Percentiles rank a stretch among this genome's conserved stretches.
Evolutionary conservation across 164 flowering plant species (phyloP).

Genomic region (Akebia trifoliata): DNA sequence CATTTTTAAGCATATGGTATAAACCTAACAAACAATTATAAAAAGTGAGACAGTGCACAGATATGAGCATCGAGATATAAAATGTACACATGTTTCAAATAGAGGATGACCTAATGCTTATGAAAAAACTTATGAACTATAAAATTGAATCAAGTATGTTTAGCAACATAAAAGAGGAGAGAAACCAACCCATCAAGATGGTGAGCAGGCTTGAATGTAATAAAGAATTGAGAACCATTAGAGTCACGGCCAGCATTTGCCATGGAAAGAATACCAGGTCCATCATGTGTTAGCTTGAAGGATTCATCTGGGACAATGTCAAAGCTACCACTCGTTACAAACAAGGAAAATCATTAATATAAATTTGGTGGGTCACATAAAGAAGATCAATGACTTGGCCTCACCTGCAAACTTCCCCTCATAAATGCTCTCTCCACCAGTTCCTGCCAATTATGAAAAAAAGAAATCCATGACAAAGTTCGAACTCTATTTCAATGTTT

Average conservation of each 20-base stretch:
- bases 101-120: conserved; percentile 1
- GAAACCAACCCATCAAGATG: conserved; percentile 82
- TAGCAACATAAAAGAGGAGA: not conserved
- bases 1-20: too few relatives aligned
- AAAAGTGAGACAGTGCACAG: not conserved
- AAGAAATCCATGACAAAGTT: not conserved
- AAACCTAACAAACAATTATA: too few relatives aligned
- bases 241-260: conserved; percentile 66
- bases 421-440: conserved; percentile 90
- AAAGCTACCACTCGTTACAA: conserved; percentile 2
- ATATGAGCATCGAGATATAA: conserved; percentile 5
- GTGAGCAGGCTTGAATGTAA: conserved; percentile 69
- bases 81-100: not conserved
- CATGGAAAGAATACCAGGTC: conserved; percentile 85
- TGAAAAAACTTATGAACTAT: not conserved
- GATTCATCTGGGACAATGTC: conserved; percentile 58
- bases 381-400: not conserved
- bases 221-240: conserved; percentile 76
- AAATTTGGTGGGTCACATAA: not conserved
- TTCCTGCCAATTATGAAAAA: conserved; percentile 42
- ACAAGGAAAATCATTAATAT: not conserved
- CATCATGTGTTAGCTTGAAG: conserved; percentile 70
- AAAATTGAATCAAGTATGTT: not conserved
- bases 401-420: conserved; percentile 82
- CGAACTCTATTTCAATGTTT: not conserved